Base-by-base conservation (phyloP, 768 basidiomycete genomes). In the Serpula lacrymans region DNA sequence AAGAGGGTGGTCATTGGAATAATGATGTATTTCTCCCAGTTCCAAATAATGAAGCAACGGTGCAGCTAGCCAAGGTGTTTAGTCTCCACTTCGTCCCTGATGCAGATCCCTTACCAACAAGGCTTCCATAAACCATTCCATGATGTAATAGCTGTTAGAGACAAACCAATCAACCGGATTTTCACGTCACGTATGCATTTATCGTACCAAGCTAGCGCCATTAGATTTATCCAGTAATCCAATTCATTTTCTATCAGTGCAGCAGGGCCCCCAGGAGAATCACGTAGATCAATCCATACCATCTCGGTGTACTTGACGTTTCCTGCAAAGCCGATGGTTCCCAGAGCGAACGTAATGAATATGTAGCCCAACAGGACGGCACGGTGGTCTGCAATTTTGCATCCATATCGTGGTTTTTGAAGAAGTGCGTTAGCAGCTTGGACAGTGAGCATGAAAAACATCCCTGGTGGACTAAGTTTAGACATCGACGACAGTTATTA, bases 201-300 rank as follows among this genome's bases (percentile, higher is more conserved):
- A 32, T 5, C 50, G 14, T 45, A 59, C 47, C 48, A 47, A 27
- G 48, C 26, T 34, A 49, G 31, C 1, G 47, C 48, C 43, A 57
- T 10, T 18, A 51, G n/a, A 24, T 61, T 58, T 6, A 63, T 24
- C 22, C 37, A 36, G 30, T 43, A 41, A 24, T 43, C 21, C 20
- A 53, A 34, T 29, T 52, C 50, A 3, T 37, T 24, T 6, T 43
- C 36, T 27, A 46, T 25, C 22, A 48, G 50, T 10, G 43, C 50
- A 29, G 37, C 41, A 1, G 55, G 55, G 3, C 55, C 55, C 5
- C 54, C 54, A 12, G 55, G 54, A 20, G 46, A 34, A 24, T 50
- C 43, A 10, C 62, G 59, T 23, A 57, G 6, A 26, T 64, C 59
- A 16, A 63, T 60, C 48, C 44, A 68, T n/a, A 62, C 56, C 60